Evolutionary conservation across 2,329 filamentous ascomycete genomes (phyloP), one percentile per base, ranked within the genome.

Genomic region (Onygena corvina): DNA sequence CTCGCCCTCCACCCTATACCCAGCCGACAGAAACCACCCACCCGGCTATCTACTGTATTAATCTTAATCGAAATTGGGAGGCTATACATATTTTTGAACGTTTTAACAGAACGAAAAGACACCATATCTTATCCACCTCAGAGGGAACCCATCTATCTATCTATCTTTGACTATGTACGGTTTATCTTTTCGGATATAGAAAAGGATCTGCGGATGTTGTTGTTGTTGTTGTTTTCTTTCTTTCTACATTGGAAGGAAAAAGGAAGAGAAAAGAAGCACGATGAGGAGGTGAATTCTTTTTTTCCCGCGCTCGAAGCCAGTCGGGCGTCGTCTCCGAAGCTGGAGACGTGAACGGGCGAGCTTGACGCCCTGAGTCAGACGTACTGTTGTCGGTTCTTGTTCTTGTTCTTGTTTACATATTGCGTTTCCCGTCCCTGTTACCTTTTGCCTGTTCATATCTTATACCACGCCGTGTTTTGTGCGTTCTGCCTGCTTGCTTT

Each of bases 101-200:
- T 40, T 38, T 18, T 38, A 11, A n/a, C n/a, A n/a, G n/a, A n/a
- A n/a, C n/a, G n/a, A n/a, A n/a, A n/a, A n/a, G n/a, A n/a, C n/a
- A n/a, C n/a, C n/a, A n/a, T n/a, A n/a, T n/a, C n/a, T n/a, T n/a
- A n/a, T n/a, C n/a, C n/a, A n/a, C n/a, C n/a, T n/a, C n/a, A n/a
- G n/a, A n/a, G n/a, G n/a, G n/a, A n/a, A n/a, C n/a, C n/a, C n/a
- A n/a, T n/a, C n/a, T n/a, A n/a, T n/a, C n/a, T n/a, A n/a, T n/a
- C n/a, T n/a, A 11, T 38, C 20, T 3, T 21, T 23, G 25, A 23
- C 18, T 40, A 40, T 40, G 18, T 25, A 40, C 36, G 36, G 36
- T 40, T 40, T 40, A 40, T 40, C 36, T 40, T 40, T n/a, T 40
- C 36, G 36, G 36, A 40, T 40, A 40, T 40, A 40, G 36, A 40